Evolutionary conservation across 2,329 filamentous ascomycete genomes (phyloP), one percentile per base, ranked within the genome.

Genomic region (Fusarium oxysporum): DNA sequence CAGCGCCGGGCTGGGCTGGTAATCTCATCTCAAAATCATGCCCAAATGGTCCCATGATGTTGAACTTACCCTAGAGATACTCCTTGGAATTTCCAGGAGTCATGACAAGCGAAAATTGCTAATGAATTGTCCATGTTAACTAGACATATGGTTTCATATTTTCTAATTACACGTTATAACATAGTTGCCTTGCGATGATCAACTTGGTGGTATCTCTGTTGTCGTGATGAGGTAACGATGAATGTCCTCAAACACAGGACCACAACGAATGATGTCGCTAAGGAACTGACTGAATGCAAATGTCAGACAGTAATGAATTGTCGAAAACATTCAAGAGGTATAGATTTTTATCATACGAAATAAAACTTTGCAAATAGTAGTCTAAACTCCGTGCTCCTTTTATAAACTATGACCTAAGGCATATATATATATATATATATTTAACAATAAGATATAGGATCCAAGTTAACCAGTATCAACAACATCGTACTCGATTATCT

Each of bases 21-120:
- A 71, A 54, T 65, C 70, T 72, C 56, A 47, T 62, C 65, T 70
- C 30, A 65, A 47, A 62, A 48, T 53, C 25, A 71, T 55, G 67
- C 43, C 65, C 48, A 59, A 32, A 40, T 68, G 56, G 64, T 44
- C 54, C 57, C 56, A 62, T 68, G 38, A 30, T 50, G 45, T 48
- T 28, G 25, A n/a, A n/a, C 14, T 47, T 71, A 73, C 71, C 71
- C 71, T 73, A 47, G 43, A 73, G 62, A 25, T 8, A 6, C 21
- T 23, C 19, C 16, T 28, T 16, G 23, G 8, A 23, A 5, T 53
- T 5, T 17, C 2, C 5, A 37, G 32, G 16, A 17, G 38, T 8
- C 32, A 16, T 38, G 28, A 43, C 30, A 35, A 45, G n/a, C 28
- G 12, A 28, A 32, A 21, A 37, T 33, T 32, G 55, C 28, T 68